These are phyloP conservation scores for Dunaliella primolecta DNA, from an alignment of 139 green algal species.

Conservation along the genomic window DNA sequence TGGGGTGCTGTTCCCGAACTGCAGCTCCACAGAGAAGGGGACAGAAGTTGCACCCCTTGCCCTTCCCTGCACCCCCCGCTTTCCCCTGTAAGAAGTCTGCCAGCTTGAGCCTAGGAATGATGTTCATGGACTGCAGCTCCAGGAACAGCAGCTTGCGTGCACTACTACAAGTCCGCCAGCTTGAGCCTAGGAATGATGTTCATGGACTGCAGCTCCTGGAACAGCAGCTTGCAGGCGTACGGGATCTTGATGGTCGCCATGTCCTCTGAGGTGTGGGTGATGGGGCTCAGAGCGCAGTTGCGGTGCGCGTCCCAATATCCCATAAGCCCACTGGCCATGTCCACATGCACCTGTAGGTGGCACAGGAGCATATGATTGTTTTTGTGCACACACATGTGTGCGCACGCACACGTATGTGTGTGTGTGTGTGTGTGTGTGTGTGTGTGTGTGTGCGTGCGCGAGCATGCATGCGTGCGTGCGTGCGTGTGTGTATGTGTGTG, in stretches of 20 bases:
- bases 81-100: no score
- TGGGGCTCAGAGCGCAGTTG: constrained; percentile 59
- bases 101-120: no score
- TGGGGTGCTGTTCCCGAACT: no score
- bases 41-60: not conserved
- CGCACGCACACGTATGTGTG: not conserved
- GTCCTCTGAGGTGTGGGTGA: constrained; percentile 43
- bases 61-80: not conserved
- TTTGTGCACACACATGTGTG: not conserved
- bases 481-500: constrained; percentile 6
- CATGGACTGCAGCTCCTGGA: constrained; percentile 93
- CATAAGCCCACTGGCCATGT: constrained; percentile 90
- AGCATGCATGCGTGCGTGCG: not conserved
- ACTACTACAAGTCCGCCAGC: constrained; percentile 55
- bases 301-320: constrained; percentile 82
- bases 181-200: constrained; percentile 89
- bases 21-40: no score
- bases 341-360: constrained; percentile 79
- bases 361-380: not conserved
- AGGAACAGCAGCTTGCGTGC: not conserved
- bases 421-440: not conserved
- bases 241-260: constrained; percentile 89
- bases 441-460: not conserved
- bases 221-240: constrained; percentile 97
- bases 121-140: not conserved